These are phyloP conservation scores for Suillus lakei DNA, from an alignment of 768 basidiomycete genomes.

Conservation along the genomic window DNA sequence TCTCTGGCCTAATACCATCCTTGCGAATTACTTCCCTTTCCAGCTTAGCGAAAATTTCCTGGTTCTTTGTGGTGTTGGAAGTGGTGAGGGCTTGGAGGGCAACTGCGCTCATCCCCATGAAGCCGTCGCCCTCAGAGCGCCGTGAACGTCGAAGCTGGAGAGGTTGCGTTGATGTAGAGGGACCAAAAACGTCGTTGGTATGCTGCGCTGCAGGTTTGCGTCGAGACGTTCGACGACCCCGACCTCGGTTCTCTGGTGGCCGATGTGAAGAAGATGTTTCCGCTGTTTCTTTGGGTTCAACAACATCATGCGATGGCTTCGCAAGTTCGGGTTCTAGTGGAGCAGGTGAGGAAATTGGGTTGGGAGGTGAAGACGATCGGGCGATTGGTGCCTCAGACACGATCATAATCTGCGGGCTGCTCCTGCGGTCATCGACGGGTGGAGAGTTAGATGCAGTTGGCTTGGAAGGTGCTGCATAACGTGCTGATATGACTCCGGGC, in stretches of 20 bases:
- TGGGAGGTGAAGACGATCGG: neutral
- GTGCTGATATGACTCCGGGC: constrained; percentile 40
- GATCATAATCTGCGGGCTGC: neutral
- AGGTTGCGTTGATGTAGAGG: constrained; percentile 31
- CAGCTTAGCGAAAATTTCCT: constrained; percentile 63
- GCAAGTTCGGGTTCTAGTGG: constrained; percentile 21
- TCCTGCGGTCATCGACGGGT: neutral
- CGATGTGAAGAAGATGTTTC: constrained; percentile 10
- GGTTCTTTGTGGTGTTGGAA: constrained; percentile 75
- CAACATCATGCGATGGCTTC: constrained; percentile 22
- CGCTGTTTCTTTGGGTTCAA: constrained; percentile 12
- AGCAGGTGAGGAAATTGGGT: neutral
- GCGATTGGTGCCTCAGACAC: neutral
- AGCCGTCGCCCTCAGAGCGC: constrained; percentile 45
- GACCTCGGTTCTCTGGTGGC: constrained; percentile 12
- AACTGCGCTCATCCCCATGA: constrained; percentile 69
- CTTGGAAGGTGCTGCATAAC: constrained; percentile 18
- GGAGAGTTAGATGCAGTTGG: neutral
- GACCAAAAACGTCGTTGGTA: constrained; percentile 44
- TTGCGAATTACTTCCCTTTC: constrained; percentile 74
- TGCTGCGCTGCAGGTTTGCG: constrained; percentile 46
- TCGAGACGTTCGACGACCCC: constrained; percentile 56
- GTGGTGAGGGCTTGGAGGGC: constrained; percentile 73
- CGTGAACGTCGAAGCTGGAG: constrained; percentile 46
- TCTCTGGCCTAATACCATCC: constrained; percentile 74